These are phyloP conservation scores for Rhodotorula kratochvilovae DNA, from an alignment of 768 basidiomycete genomes.

Conservation along the genomic window DNA sequence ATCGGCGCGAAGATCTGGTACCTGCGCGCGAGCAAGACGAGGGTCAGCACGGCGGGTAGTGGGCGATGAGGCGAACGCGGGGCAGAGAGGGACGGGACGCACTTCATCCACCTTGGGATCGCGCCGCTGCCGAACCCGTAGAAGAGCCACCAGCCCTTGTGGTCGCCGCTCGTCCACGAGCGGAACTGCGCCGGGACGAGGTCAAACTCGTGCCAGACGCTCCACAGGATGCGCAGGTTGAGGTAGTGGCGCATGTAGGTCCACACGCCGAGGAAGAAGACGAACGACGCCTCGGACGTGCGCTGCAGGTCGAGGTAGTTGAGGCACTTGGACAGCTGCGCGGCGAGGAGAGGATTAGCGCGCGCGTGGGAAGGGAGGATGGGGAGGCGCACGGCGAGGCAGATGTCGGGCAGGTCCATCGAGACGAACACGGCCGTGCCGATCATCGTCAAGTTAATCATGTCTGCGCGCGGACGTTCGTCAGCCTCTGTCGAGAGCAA, in stretches of 20 bases:
- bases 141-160: slow-evolving; percentile 54
- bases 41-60: no score
- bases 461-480: slow-evolving; percentile 44
- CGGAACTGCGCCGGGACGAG: slow-evolving; percentile 58
- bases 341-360: background rate
- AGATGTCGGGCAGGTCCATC: slow-evolving; percentile 92
- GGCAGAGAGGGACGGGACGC: background rate
- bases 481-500: background rate
- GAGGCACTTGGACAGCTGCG: slow-evolving; percentile 72
- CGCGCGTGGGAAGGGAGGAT: background rate
- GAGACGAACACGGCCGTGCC: slow-evolving; percentile 89
- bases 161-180: slow-evolving; percentile 45
- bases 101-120: slow-evolving; percentile 58
- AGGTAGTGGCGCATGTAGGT: slow-evolving; percentile 93
- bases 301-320: slow-evolving; percentile 75
- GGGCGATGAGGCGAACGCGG: background rate
- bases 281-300: slow-evolving; percentile 55
- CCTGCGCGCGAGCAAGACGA: slow-evolving; percentile 45
- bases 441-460: slow-evolving; percentile 73
- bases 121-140: slow-evolving; percentile 62
- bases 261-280: slow-evolving; percentile 42
- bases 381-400: slow-evolving; percentile 63
- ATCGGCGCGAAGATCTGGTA: slow-evolving; percentile 75
- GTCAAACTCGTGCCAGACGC: slow-evolving; percentile 73
- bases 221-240: slow-evolving; percentile 79